Evolutionary conservation across 495 filamentous ascomycete species (phyloP).

Genomic region (Durotheca rogersii): DNA sequence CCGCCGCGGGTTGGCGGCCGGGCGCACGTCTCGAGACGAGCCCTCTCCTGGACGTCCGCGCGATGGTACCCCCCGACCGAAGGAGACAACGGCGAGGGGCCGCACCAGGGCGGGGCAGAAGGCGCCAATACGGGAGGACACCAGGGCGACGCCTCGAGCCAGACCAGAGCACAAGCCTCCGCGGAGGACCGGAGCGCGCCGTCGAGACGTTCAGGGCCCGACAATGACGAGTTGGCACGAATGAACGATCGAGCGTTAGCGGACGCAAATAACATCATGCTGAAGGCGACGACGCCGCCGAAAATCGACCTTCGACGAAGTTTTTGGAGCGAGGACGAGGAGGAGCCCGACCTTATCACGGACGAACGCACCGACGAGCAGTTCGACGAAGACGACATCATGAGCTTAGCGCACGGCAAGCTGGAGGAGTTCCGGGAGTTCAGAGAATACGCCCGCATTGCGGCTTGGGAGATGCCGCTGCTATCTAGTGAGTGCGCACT

Average conservation of each 20-base stretch:
- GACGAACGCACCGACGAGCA: conserved; percentile 44
- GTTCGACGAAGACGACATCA: conserved; percentile 75
- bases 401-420: conserved; percentile 75
- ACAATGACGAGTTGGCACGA: conserved; percentile 6
- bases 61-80: conserved; percentile 23
- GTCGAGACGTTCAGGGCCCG: neutral
- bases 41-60: conserved; percentile 43
- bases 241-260: conserved; percentile 17
- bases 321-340: conserved; percentile 47
- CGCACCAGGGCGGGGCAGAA: conserved; percentile 16
- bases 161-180: no score
- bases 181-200: no score
- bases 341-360: conserved; percentile 43
- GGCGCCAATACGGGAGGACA: conserved; percentile 3
- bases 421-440: conserved; percentile 87
- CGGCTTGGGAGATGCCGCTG: conserved; percentile 95
- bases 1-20: conserved; percentile 25
- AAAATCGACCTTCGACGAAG: conserved; percentile 2
- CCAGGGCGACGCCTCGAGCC: no score
- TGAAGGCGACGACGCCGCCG: conserved; percentile 4
- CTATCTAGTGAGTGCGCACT: conserved; percentile 81
- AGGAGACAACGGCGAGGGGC: conserved; percentile 17
- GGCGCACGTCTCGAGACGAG: conserved; percentile 33
- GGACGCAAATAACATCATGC: neutral
- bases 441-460: conserved; percentile 80